Percentiles rank a stretch among this genome's conserved stretches.
Conservation (phyloP, 106 monocot species). For the Dioscorea dumetorum region DNA sequence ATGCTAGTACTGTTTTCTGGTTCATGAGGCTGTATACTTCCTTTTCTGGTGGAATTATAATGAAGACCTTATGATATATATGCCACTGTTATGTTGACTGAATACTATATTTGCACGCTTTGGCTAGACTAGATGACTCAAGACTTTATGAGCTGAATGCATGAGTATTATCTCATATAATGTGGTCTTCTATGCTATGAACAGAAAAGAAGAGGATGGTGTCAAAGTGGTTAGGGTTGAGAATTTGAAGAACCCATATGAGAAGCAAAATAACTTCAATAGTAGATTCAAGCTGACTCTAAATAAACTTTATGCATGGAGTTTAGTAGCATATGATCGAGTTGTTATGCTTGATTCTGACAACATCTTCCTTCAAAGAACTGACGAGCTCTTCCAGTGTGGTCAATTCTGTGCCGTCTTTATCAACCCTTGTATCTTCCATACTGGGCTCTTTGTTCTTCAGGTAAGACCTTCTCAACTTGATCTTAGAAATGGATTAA, state of each 20-base stretch:
- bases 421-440: constrained; percentile 97
- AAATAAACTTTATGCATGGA: constrained; percentile 74
- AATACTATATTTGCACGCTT: background rate
- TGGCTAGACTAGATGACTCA: background rate
- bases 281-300: constrained; percentile 42
- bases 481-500: too few species aligned
- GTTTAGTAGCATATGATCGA: constrained; percentile 75
- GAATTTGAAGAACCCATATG: constrained; percentile 50
- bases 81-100: background rate
- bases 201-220: constrained; percentile 36
- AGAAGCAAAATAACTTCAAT: constrained; percentile 44
- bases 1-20: too few species aligned
- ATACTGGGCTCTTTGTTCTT: constrained; percentile 92
- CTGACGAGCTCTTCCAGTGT: constrained; percentile 96
- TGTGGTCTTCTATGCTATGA: constrained; percentile 1
- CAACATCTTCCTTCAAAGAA: constrained; percentile 83
- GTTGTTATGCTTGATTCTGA: constrained; percentile 97
- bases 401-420: constrained; percentile 94
- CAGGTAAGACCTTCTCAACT: constrained; percentile 27
- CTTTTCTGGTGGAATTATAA: background rate
- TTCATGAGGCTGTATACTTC: too few species aligned
- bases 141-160: too few species aligned
- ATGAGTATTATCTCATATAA: constrained; percentile 1
- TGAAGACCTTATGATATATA: background rate
- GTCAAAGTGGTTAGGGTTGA: constrained; percentile 41